Conservation (phyloP, 1,139 yeast genomes). For the Kodamaea fungicola region DNA sequence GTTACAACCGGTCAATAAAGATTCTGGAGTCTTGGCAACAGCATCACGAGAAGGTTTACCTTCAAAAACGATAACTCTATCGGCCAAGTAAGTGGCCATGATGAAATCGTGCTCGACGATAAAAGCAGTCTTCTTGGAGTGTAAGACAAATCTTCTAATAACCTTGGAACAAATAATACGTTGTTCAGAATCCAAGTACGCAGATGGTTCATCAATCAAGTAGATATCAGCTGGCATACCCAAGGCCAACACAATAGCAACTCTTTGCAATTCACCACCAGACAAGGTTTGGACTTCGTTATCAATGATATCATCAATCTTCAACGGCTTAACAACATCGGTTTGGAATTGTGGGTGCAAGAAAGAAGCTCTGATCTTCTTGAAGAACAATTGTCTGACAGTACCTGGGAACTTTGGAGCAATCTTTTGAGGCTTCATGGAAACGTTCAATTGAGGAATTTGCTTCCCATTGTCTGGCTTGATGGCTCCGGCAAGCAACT, state of each 20-base stretch:
- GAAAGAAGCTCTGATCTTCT: slow-evolving; percentile 91
- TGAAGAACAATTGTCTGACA: slow-evolving; percentile 93
- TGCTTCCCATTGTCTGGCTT: slow-evolving; percentile 75
- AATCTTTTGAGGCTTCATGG: slow-evolving; percentile 98
- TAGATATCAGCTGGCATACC: slow-evolving; percentile 96
- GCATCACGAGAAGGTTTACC: slow-evolving; percentile 88
- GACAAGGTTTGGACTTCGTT: slow-evolving; percentile 97
- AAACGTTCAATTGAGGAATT: slow-evolving; percentile 84
- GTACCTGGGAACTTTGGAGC: slow-evolving; percentile 99
- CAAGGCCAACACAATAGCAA: slow-evolving; percentile 90
- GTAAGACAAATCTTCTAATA: slow-evolving; percentile 92
- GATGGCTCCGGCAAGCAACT: slow-evolving; percentile 87
- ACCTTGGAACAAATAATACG: slow-evolving; percentile 99
- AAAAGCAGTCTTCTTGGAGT: slow-evolving; percentile 95
- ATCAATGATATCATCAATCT: slow-evolving; percentile 89
- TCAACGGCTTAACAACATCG: slow-evolving; percentile 94
- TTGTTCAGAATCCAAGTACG: slow-evolving; percentile 97
- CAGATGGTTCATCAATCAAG: slow-evolving; percentile 97
- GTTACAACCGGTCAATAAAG: slow-evolving; percentile 94
- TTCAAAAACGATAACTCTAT: slow-evolving; percentile 95
- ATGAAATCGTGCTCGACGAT: slow-evolving; percentile 99
- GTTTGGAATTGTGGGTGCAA: slow-evolving; percentile 97
- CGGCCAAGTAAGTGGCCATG: slow-evolving; percentile 99
- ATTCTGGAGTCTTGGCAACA: slow-evolving; percentile 82
- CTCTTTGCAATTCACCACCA: slow-evolving; percentile 99